A percentile compares a stretch with the other conserved stretches of the same genome.
phyloP scores from a whole-genome alignment of 441 rosid genomes.

The Pelargonium australe region DNA sequence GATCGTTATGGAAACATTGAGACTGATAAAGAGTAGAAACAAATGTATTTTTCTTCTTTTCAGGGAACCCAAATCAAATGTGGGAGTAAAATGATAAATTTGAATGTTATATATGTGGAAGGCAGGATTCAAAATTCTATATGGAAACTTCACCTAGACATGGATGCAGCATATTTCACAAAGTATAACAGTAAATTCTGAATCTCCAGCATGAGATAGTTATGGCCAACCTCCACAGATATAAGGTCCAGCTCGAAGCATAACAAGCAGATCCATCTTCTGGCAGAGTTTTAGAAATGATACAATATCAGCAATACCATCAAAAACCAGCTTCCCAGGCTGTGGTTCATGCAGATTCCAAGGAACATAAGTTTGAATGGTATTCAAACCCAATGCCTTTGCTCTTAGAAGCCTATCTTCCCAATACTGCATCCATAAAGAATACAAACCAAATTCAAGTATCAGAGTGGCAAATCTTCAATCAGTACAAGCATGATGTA shows the following conservation, averaged over 20 bases:
- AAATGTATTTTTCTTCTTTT: background rate
- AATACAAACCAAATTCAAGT: background rate
- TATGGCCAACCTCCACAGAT: slow-evolving; percentile 70
- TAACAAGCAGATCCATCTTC: slow-evolving; percentile 68
- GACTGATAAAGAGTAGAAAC: background rate
- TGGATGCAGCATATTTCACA: background rate
- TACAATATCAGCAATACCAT: slow-evolving; percentile 70
- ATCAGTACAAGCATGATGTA: background rate
- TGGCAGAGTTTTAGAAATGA: slow-evolving; percentile 79
- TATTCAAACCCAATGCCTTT: slow-evolving; percentile 79
- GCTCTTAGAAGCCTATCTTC: slow-evolving; percentile 81
- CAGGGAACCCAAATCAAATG: background rate
- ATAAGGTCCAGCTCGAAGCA: slow-evolving; percentile 95
- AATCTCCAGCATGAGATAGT: background rate
- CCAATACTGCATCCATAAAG: slow-evolving; percentile 57
- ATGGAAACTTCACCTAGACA: background rate
- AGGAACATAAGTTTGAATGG: slow-evolving; percentile 84
- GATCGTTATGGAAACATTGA: background rate
- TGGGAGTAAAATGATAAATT: background rate
- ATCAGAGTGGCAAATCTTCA: background rate
- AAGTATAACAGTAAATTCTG: background rate
- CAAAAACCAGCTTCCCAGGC: slow-evolving; percentile 61
- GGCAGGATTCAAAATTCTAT: background rate
- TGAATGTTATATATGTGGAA: background rate
- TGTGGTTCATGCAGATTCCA: slow-evolving; percentile 98